Base-by-base conservation (phyloP, 2,329 filamentous ascomycete genomes). In the Ophiostoma tasmaniense region DNA sequence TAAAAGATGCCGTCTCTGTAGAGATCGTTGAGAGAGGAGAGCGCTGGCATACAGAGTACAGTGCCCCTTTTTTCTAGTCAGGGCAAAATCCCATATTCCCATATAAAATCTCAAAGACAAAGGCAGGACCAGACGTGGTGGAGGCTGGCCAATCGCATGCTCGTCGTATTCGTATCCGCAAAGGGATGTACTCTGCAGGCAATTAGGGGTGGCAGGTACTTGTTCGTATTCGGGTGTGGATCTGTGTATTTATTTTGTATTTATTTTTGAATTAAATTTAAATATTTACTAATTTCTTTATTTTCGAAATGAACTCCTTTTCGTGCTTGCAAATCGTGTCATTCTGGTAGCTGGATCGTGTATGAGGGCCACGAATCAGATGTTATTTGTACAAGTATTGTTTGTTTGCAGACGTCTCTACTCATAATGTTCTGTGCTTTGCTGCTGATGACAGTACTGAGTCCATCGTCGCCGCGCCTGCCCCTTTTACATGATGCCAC, bases 131-230 rank as follows among this genome's bases (percentile, higher is more conserved):
- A 33, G 33, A 39, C 45, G 4, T 39, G 22, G 45, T 17, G 33
- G 17, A 14, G 20, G 30, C 37, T 22, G 8, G 45, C 71, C 71
- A 72, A 72, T 72, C 61, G 68, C 33, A 10, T 8, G 39, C 3
- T 14, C 1, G 10, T 71, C 71, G 71, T 72, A 72, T 72, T 72
- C 70, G 70, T 71, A 70, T 72, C 67, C 70, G 69, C 66, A 66
- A 20, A 10, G 17, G 64, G 28, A 28, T 55, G 68, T 69, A 69
- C 64, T 30, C 0, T 11, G 25, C 7, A 3, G 2, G 55, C 52
- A 30, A 33, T 6, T 33, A 33, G 8, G 33, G 10, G 22, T 6
- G 4, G 1, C 25, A 61, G 55, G 5, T 61, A 61, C 25, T 4
- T 37, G 20, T n/a, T 37, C 61, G 30, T 22, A 14, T 37, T 22